Evolutionary conservation across 306 rosid species (phyloP).

Genomic region (Begonia loranthoides): DNA sequence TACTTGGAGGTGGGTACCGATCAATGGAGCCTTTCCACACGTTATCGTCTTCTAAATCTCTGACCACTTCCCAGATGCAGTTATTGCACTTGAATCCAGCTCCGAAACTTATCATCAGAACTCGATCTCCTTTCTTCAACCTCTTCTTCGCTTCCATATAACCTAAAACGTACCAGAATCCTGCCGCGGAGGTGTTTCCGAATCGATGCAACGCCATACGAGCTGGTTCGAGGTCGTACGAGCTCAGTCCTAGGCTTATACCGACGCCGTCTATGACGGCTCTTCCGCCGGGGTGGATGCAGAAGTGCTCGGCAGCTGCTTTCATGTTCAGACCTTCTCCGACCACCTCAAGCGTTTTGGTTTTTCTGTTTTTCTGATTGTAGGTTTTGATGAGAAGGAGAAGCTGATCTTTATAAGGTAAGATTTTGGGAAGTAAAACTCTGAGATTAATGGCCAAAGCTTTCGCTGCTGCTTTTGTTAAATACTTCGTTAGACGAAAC

Average conservation of each 20-base stretch:
- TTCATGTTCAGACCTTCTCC: constrained; percentile 39
- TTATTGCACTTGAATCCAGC: constrained; percentile 83
- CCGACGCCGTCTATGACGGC: constrained; percentile 78
- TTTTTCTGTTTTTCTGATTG: neutral
- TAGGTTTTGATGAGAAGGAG: constrained; percentile 9
- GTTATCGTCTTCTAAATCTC: constrained; percentile 41
- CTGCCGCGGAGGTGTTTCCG: constrained; percentile 78
- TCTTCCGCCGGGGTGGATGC: constrained; percentile 69
- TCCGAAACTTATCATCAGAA: constrained; percentile 75
- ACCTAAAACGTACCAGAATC: constrained; percentile 77
- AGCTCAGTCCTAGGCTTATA: constrained; percentile 31
- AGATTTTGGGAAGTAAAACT: constrained; percentile 29
- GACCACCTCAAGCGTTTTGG: constrained; percentile 6
- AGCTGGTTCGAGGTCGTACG: constrained; percentile 55
- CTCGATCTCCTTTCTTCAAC: constrained; percentile 49
- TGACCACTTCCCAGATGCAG: constrained; percentile 69
- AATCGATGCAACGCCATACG: constrained; percentile 73
- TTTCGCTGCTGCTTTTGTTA: constrained; percentile 47
- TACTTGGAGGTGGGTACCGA: constrained; percentile 36
- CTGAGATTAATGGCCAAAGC: constrained; percentile 44
- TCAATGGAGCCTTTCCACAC: constrained; percentile 56
- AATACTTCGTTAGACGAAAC: constrained; percentile 49
- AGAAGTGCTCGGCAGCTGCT: constrained; percentile 57
- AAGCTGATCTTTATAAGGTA: constrained; percentile 41
- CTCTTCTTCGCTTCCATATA: constrained; percentile 93